Evolutionary conservation across 805 yeast species (phyloP).

Genomic region (Zygoascus flipseniorum): DNA sequence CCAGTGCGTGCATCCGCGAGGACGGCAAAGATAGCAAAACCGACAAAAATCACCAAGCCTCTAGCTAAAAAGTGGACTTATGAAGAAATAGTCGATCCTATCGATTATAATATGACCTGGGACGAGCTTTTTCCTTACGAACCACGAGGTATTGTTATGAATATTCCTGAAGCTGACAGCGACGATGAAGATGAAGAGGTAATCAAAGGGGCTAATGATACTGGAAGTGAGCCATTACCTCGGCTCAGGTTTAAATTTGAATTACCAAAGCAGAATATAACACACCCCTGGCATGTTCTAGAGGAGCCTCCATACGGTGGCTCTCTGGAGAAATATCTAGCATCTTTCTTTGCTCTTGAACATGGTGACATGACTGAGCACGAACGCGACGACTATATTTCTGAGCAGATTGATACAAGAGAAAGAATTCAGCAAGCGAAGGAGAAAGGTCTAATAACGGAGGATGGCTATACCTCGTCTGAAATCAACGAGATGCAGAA

Average conservation of each 20-base stretch:
- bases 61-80: not conserved
- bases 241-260: slow-evolving; percentile 9
- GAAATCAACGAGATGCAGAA: slow-evolving; percentile 24
- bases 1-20: not conserved
- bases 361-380: slow-evolving; percentile 49
- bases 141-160: not conserved
- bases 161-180: slow-evolving; percentile 5
- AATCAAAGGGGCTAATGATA: slow-evolving; percentile 18
- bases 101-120: slow-evolving; percentile 3
- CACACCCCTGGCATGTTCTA: slow-evolving; percentile 50
- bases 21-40: slow-evolving; percentile 2
- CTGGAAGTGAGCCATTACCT: not conserved
- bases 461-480: slow-evolving; percentile 1
- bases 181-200: slow-evolving; percentile 18
- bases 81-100: not conserved
- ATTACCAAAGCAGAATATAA: slow-evolving; percentile 34
- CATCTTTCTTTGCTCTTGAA: slow-evolving; percentile 50
- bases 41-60: not conserved
- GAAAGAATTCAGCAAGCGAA: slow-evolving; percentile 41
- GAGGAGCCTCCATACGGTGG: slow-evolving; percentile 36
- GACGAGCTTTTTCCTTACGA: slow-evolving; percentile 2
- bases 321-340: slow-evolving; percentile 37
- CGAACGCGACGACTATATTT: slow-evolving; percentile 53
- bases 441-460: slow-evolving; percentile 22
- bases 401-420: slow-evolving; percentile 41